phyloP scores from a whole-genome alignment of 1,284 basidiomycete species.

The Lentinula novae-zelandiae region DNA sequence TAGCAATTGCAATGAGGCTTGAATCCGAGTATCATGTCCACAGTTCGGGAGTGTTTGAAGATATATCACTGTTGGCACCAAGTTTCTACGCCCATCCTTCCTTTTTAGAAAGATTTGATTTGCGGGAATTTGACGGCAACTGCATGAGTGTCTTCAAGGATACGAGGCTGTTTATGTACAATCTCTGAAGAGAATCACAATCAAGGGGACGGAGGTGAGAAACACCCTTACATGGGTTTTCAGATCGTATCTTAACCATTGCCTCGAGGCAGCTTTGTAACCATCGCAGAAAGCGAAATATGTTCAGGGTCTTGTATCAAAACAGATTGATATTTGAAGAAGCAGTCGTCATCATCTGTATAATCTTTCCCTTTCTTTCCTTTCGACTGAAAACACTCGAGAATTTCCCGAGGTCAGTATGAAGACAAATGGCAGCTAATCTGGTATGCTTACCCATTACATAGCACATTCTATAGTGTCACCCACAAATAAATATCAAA shows the following conservation, averaged over 20 bases:
- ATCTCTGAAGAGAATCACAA: background rate
- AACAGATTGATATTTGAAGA: conserved; percentile 5
- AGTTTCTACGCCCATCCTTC: background rate
- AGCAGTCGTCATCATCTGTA: conserved; percentile 1
- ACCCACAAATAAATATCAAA: background rate
- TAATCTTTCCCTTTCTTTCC: conserved; percentile 4
- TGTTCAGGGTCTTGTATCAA: background rate
- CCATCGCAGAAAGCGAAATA: background rate
- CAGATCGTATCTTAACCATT: background rate
- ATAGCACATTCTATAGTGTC: background rate
- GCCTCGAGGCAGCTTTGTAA: conserved; percentile 7
- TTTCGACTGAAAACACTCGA: background rate
- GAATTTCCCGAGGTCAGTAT: background rate
- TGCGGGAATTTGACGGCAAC: background rate
- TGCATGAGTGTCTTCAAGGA: background rate
- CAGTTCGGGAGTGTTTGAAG: background rate
- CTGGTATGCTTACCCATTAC: background rate
- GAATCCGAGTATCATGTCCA: background rate
- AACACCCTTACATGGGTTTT: background rate
- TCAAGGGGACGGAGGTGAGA: conserved; percentile 2
- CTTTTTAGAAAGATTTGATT: background rate
- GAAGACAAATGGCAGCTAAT: background rate
- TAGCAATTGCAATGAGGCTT: background rate
- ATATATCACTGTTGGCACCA: background rate
- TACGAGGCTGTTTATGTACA: background rate